Evolutionary conservation across 495 filamentous ascomycete genomes (phyloP).

Genomic region (Thermothielavioides terrestris): DNA sequence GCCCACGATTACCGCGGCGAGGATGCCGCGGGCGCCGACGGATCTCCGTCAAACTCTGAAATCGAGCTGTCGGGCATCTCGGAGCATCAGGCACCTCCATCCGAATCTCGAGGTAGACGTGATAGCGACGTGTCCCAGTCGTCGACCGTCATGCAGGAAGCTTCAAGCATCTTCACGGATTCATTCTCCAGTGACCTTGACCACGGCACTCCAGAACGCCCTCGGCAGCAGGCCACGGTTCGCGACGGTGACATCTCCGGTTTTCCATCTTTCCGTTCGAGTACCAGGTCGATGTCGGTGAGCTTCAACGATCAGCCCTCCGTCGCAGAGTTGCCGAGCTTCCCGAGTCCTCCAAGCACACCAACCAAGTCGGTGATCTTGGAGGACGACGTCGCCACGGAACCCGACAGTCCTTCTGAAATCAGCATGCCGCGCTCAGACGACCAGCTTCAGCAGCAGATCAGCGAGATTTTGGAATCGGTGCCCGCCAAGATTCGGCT

Average conservation of each 20-base stretch:
- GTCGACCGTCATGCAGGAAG: constrained; percentile 32
- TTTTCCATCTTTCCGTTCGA: constrained; percentile 28
- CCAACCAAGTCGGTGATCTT: constrained; percentile 13
- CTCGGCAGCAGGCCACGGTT: constrained; percentile 22
- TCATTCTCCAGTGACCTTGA: constrained; percentile 25
- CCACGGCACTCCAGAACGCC: constrained; percentile 29
- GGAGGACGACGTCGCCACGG: constrained; percentile 24
- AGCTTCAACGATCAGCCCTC: constrained; percentile 38
- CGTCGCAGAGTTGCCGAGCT: constrained; percentile 27
- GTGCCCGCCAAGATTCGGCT: constrained; percentile 77
- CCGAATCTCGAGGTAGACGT: constrained; percentile 18
- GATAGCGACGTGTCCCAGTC: constrained; percentile 32
- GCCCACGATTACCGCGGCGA: neutral
- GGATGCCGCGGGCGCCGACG: neutral
- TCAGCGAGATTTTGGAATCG: constrained; percentile 70
- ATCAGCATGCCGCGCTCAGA: constrained; percentile 34
- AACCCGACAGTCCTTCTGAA: constrained; percentile 28
- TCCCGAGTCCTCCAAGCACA: constrained; percentile 20
- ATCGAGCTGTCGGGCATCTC: constrained; percentile 13
- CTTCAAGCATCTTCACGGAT: constrained; percentile 19
- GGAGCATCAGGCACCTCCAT: constrained; percentile 10
- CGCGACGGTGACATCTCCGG: constrained; percentile 18
- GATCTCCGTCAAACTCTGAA: constrained; percentile 5
- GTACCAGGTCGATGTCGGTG: constrained; percentile 32
- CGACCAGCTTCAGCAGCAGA: constrained; percentile 73